A percentile compares a stretch with the other conserved stretches of the same genome.
phyloP scores from a whole-genome alignment of 305 asterid genomes.

The Fraxinus platypoda region DNA sequence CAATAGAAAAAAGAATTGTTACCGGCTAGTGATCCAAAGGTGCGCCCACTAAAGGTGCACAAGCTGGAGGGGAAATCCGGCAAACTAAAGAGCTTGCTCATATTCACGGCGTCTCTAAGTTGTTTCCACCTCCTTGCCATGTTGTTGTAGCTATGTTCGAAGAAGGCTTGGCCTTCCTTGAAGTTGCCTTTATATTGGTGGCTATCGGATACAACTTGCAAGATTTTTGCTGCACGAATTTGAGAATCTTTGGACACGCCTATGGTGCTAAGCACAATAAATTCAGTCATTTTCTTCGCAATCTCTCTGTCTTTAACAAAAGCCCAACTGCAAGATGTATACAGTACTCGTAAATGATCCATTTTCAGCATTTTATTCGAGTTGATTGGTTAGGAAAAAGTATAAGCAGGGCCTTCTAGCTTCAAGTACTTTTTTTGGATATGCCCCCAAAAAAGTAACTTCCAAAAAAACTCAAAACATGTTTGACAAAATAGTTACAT shows the following conservation, averaged over 20 bases:
- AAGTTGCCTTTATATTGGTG: conserved; percentile 35
- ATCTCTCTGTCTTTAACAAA: conserved; percentile 65
- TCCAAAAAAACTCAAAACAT: not conserved
- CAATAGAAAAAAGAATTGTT: not conserved
- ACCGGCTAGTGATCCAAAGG: conserved; percentile 71
- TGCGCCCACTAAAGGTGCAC: conserved; percentile 57
- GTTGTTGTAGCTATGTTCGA: conserved; percentile 46
- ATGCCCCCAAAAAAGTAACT: not conserved
- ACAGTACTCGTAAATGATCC: not conserved
- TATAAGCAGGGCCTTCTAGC: not conserved
- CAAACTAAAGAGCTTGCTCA: conserved; percentile 54
- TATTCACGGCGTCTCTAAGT: conserved; percentile 52
- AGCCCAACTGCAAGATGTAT: conserved; percentile 64
- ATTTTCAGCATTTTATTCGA: not conserved
- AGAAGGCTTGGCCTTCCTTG: conserved; percentile 45
- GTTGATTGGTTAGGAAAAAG: not conserved
- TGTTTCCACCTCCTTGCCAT: conserved; percentile 72
- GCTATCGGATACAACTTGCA: conserved; percentile 56
- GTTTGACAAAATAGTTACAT: not conserved
- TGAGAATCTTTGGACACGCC: conserved; percentile 94
- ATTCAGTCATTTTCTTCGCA: conserved; percentile 76
- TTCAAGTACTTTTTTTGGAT: not conserved
- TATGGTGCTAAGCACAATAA: conserved; percentile 63
- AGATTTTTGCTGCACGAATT: conserved; percentile 73
- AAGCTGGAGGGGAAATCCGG: conserved; percentile 47